Conservation (phyloP, 1,139 yeast genomes). For the Pichia sp. region DNA sequence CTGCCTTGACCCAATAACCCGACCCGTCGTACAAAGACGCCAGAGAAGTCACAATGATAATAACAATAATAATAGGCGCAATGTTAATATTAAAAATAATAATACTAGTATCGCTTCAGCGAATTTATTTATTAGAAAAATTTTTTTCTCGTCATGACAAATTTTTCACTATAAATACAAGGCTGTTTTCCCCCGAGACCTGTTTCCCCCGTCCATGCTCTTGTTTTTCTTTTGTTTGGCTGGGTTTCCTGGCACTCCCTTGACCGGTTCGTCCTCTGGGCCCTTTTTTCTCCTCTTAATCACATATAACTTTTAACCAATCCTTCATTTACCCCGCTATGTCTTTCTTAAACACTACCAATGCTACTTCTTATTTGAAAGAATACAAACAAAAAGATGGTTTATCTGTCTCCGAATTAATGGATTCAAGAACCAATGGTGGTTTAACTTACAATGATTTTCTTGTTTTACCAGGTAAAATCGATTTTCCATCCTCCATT, state of each 20-base stretch:
- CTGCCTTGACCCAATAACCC: too few relatives aligned
- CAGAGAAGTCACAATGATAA: too few relatives aligned
- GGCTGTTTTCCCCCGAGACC: neutral
- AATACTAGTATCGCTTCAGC: too few relatives aligned
- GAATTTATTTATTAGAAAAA: too few relatives aligned
- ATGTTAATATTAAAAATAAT: too few relatives aligned
- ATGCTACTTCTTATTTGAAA: conserved; percentile 63
- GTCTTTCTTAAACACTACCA: conserved; percentile 42
- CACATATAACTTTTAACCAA: neutral
- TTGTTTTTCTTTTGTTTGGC: conserved; percentile 1
- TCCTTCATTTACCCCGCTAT: neutral
- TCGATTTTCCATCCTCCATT: conserved; percentile 73
- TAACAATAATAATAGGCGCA: too few relatives aligned
- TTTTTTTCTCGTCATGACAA: too few relatives aligned
- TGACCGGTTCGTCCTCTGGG: conserved; percentile 9
- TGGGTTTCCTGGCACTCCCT: conserved; percentile 20
- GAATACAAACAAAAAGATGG: conserved; percentile 76
- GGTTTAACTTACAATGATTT: conserved; percentile 98
- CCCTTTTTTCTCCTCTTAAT: neutral
- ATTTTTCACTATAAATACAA: neutral
- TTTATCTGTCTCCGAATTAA: conserved; percentile 70
- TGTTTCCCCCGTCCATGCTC: neutral
- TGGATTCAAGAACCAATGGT: conserved; percentile 87
- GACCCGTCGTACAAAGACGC: too few relatives aligned
- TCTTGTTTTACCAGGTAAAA: conserved; percentile 90